Evolutionary conservation across 1,139 yeast genomes (phyloP), one percentile per base, ranked within the genome.

Genomic region (Lodderomyces oxycetoniae): DNA sequence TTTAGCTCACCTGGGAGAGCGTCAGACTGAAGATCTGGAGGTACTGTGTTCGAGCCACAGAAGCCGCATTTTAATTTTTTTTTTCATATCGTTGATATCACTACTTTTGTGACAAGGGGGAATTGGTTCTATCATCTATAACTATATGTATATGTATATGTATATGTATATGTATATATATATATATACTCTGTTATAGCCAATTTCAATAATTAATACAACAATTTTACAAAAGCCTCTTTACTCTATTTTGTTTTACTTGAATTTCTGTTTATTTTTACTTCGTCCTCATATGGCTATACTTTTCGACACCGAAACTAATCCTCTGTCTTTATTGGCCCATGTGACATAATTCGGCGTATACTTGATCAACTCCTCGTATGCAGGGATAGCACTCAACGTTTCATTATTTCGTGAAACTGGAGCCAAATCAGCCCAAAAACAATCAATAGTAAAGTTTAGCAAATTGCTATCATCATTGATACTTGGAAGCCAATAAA

Each of bases 401-500:
- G 66, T 55, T 25, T 59, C 61, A 4, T 63, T 61, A 28, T 73
- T 78, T 1, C 45, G 46, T 10, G 44, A 31, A 10, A 42, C 33
- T 7, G 42, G 41, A 13, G 34, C 30, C 48, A 74, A 71, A 44
- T 85, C 93, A 8, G 83, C 80, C 93, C 93, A 85, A 47, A 61
- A 74, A 51, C 95, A 86, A 17, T 71, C 63, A 4, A 85, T 67
- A 7, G 61, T 57, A 2, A 85, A 64, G 2, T 80, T 81, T 37
- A 86, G 55, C 23, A 55, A 53, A 36, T 55, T 57, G 27, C 61
- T 60, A 4, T 54, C 51, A 30, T 57, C 62, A 30, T 52, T 61
- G 39, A 80, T 65, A 38, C 71, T 71, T 4, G 94, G 94, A 28
- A 83, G 64, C 95, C 95, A 86, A 49, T 83, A 84, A 37, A 87